Conservation (phyloP, 2,329 filamentous ascomycete species). For the Venturiaceae sp. region DNA sequence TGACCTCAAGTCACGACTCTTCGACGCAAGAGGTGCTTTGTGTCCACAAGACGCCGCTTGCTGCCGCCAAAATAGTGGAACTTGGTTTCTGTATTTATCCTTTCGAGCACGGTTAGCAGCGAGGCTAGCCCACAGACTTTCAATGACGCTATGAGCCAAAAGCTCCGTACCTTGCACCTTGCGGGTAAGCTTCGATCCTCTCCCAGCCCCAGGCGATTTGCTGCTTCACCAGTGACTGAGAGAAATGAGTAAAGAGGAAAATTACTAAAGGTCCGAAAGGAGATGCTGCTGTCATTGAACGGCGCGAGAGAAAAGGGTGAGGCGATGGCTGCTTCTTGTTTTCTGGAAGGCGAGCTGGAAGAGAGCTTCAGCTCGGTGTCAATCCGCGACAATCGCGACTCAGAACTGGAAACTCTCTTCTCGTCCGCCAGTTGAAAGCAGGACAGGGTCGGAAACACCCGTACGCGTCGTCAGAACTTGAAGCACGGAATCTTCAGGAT, state of each 20-base stretch:
- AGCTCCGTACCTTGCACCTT: not conserved
- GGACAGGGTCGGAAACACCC: too few relatives aligned
- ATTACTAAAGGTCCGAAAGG: too few relatives aligned
- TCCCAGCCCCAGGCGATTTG: not conserved
- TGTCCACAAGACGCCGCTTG: too few relatives aligned
- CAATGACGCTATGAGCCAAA: not conserved
- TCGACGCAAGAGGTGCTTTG: not conserved
- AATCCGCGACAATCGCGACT: not conserved
- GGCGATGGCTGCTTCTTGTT: not conserved
- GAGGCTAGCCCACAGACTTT: not conserved
- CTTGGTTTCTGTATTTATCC: not conserved
- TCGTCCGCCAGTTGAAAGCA: too few relatives aligned
- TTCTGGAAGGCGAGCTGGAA: not conserved
- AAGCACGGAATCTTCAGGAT: not conserved
- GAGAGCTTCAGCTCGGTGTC: too few relatives aligned
- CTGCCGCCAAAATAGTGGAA: not conserved
- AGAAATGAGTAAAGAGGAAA: not conserved
- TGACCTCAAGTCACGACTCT: not conserved
- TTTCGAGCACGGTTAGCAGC: not conserved
- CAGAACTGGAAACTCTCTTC: not conserved
- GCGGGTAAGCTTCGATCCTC: not conserved
- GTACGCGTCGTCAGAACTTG: too few relatives aligned
- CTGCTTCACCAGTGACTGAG: not conserved
- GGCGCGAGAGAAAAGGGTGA: not conserved
- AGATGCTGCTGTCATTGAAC: too few relatives aligned